phyloP scores from a whole-genome alignment of 129 eudicot genomes.

The Smallanthus sonchifolius region DNA sequence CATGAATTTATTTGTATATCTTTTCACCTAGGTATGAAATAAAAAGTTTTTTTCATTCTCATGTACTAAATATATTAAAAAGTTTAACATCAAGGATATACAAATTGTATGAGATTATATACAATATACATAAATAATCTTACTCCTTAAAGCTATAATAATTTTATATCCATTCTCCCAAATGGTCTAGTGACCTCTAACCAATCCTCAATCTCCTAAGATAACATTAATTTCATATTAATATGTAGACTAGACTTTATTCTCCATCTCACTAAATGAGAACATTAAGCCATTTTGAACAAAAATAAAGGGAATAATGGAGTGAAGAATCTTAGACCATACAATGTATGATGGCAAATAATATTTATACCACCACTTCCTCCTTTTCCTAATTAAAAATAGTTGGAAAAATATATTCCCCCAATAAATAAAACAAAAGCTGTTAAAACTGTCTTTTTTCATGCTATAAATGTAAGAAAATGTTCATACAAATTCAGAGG shows the following conservation, averaged over 20 bases:
- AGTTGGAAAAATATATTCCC: background rate
- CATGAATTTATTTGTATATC: no score
- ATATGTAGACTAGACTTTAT: background rate
- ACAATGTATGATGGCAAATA: background rate
- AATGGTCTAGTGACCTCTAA: background rate
- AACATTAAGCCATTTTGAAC: no score
- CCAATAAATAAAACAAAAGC: background rate
- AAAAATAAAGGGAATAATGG: background rate
- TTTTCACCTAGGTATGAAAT: no score
- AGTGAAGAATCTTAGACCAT: background rate
- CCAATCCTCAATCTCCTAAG: background rate
- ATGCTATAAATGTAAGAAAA: background rate
- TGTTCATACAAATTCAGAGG: background rate
- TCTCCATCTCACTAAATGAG: background rate
- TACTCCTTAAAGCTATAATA: background rate
- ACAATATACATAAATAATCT: background rate
- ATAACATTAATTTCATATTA: background rate
- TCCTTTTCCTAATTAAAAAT: background rate
- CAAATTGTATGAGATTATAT: no score
- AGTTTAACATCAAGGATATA: background rate
- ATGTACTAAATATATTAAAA: no score
- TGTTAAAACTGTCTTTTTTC: background rate
- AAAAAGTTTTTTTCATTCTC: no score
- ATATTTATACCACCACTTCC: background rate
- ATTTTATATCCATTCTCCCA: background rate